Percentiles rank a stretch among this genome's conserved stretches.
Conservation (phyloP, 73 alveolate genomes). For the Symbiodinium pilosum region DNA sequence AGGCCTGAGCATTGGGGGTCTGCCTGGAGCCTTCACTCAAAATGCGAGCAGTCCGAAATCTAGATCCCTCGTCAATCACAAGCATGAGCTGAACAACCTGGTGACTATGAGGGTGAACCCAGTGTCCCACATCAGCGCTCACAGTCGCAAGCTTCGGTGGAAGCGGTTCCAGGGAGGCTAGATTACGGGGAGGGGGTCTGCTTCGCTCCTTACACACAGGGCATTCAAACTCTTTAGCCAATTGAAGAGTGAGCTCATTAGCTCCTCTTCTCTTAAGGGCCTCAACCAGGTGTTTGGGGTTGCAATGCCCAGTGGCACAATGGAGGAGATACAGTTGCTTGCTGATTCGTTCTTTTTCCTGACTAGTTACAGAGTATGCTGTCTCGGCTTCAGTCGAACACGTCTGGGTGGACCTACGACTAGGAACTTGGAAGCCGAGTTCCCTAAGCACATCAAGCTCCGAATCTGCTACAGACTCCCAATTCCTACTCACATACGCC, state of each 20-base stretch:
- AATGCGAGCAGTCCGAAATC: not conserved
- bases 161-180: not conserved
- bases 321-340: not conserved
- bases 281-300: not conserved
- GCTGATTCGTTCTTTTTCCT: not conserved
- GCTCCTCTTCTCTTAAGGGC: not conserved
- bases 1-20: not conserved
- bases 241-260: not conserved
- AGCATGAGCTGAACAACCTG: not conserved
- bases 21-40: not conserved
- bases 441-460: not conserved
- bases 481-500: not conserved
- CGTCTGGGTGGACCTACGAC: not conserved
- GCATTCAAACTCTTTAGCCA: not conserved
- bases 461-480: not conserved
- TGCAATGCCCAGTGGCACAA: not conserved
- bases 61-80: slow-evolving; percentile 2
- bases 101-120: not conserved
- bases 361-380: not conserved
- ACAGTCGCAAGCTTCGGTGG: not conserved
- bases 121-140: not conserved
- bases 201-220: not conserved
- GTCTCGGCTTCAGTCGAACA: not conserved
- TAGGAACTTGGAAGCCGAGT: not conserved
- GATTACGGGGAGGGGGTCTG: not conserved